Evolutionary conservation across 2,329 filamentous ascomycete genomes (phyloP), one percentile per base, ranked within the genome.

Genomic region (Penicillium sp.): DNA sequence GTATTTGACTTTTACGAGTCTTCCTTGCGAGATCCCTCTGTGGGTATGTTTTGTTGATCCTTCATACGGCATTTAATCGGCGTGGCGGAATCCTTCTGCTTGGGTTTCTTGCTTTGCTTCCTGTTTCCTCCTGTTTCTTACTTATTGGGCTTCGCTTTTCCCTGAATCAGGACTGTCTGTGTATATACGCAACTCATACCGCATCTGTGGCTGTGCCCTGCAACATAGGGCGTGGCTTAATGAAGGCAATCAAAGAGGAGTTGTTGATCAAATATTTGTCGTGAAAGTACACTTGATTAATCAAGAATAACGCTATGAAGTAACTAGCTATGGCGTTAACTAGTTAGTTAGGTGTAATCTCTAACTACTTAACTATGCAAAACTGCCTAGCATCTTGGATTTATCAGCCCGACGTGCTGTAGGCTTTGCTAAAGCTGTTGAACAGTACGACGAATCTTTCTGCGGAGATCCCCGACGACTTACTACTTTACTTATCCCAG

Each of bases 41-140:
- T 10, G 46, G 28, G 35, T n/a, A 42, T 44, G 39, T 43, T 39
- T 47, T 43, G 32, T 51, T 54, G 40, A 39, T 57, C 51, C 53
- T 53, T 47, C 39, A 49, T 53, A 55, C 53, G 46, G 54, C 59
- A 61, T 61, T 60, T 61, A 60, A 59, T 60, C 33, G 58, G 58
- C 53, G 54, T 54, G 48, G 49, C 35, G 51, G 39, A 55, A 44
- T 41, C 7, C 6, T 9, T 35, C 48, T 31, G 32, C 48, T 46
- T 47, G 42, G 49, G 46, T 25, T 38, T 55, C 47, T 53, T 41
- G 49, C 47, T 51, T 47, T 37, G 18, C 32, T 28, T 20, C 32
- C 24, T 15, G 47, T 38, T 49, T 40, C n/a, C 35, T 47, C 45
- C 49, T 48, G 42, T 52, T 46, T 25, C 51, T 43, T 44, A 38